Base-by-base conservation (phyloP, 108 stramenopile genomes). In the Fistulifera solaris region DNA sequence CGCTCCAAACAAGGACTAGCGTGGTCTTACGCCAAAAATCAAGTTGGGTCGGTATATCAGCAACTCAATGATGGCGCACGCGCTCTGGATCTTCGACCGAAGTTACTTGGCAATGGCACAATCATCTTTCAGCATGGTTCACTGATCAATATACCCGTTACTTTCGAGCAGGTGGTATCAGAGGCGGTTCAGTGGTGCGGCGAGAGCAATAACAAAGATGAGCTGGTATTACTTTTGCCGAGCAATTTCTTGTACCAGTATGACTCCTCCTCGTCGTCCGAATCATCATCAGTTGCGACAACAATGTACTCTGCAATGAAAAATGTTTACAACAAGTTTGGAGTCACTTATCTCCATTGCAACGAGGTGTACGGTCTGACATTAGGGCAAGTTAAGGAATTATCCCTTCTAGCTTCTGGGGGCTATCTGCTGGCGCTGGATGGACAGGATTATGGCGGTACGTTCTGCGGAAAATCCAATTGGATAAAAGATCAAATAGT, bases 401-500 rank as follows among this genome's bases (percentile, higher is more conserved):
- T 76, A 50, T 71, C 67, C 0, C 52, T 56, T 41, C 52, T 83
- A 13, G 39, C 48, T 0, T 38, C 38, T 22, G 67, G 68, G 11
- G 81, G 81, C 45, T 81, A 80, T 56, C 40, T 87, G n/a, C 56
- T 85, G 42, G 84, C 80, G 12, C 57, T 85, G 41, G 84, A 81
- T 66, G 66, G 72, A 26, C 79, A 87, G 25, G 79, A 83, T 42
- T 59, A 64, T 40, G 78, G 78, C 62, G 75, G 76, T 0, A 70
- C 75, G 22, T 75, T 66, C 26, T 85, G 84, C 56, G 80, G 70
- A 41, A 85, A 85, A 55, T 35, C 63, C 23, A 85, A 87, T 49
- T 83, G 72, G 58, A 59, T 67, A 12, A 28, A 63, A 53, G 45
- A 65, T 52, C 59, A 76, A 45, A 45, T 83, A 2, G 77, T 85